phyloP scores from a whole-genome alignment of 1,284 basidiomycete species.

The Wallemia mellicola region DNA sequence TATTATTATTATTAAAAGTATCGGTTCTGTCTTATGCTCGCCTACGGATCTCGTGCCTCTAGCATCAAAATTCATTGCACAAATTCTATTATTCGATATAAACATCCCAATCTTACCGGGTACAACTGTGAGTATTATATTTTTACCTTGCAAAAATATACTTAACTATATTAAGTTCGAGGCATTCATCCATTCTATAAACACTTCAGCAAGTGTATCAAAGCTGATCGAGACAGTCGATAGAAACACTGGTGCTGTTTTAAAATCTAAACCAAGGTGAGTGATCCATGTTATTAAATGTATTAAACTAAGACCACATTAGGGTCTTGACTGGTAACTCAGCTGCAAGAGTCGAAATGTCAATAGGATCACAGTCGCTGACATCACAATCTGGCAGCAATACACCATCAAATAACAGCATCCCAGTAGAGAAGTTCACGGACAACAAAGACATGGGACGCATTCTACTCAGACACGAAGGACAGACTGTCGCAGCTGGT shows the following conservation, averaged over 20 bases:
- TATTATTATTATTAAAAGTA: slow-evolving; percentile 15
- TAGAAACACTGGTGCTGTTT: slow-evolving; percentile 36
- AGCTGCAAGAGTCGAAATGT: slow-evolving; percentile 61
- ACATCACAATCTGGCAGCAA: slow-evolving; percentile 20
- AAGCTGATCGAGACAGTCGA: slow-evolving; percentile 52
- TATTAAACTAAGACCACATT: too few species aligned
- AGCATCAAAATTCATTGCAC: slow-evolving; percentile 43
- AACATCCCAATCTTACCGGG: slow-evolving; percentile 66
- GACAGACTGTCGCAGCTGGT: slow-evolving; percentile 87
- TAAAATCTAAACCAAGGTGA: slow-evolving; percentile 61
- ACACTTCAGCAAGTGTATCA: slow-evolving; percentile 60
- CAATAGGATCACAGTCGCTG: slow-evolving; percentile 26
- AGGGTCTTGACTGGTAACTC: slow-evolving; percentile 54
- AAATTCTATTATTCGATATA: slow-evolving; percentile 81
- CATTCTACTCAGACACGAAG: slow-evolving; percentile 52
- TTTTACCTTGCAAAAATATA: neutral
- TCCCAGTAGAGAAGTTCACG: slow-evolving; percentile 59
- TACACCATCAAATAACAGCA: slow-evolving; percentile 19
- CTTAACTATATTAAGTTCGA: slow-evolving; percentile 28
- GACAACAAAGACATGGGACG: slow-evolving; percentile 93
- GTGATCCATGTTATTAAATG: too few species aligned
- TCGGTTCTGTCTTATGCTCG: slow-evolving; percentile 70
- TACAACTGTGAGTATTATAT: slow-evolving; percentile 28
- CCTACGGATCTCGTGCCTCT: slow-evolving; percentile 36
- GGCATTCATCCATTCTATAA: slow-evolving; percentile 74